A percentile compares a stretch with the other conserved stretches of the same genome.
phyloP scores from a whole-genome alignment of 345 rosid genomes.

The Microthlaspi erraticum region DNA sequence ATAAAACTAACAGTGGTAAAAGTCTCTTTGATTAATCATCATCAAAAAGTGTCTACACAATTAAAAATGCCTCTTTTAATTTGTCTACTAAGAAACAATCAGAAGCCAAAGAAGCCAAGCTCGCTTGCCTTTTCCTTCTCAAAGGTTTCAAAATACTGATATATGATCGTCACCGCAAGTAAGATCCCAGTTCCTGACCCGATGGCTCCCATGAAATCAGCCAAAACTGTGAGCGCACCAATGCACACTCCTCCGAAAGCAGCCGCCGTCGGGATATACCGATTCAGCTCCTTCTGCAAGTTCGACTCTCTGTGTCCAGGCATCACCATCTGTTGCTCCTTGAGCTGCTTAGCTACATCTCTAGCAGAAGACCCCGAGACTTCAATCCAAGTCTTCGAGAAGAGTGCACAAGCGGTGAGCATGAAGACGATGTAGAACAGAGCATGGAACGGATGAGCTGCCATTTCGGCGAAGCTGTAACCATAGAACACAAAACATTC shows the following conservation, averaged over 20 bases:
- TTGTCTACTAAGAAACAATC: not conserved
- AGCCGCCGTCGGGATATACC: conserved; percentile 81
- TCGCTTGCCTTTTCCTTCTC: conserved; percentile 83
- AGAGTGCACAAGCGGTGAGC: conserved; percentile 77
- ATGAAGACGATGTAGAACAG: conserved; percentile 75
- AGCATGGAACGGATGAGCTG: conserved; percentile 80
- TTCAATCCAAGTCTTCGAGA: conserved; percentile 85
- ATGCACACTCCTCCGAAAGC: conserved; percentile 84
- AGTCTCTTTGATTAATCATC: no score
- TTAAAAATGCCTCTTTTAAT: no score
- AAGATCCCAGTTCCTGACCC: conserved; percentile 82
- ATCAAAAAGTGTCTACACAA: no score
- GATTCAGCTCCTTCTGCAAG: conserved; percentile 71
- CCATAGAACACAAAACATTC: not conserved
- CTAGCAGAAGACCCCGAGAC: conserved; percentile 81
- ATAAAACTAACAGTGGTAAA: no score
- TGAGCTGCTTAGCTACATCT: conserved; percentile 85
- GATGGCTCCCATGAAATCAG: conserved; percentile 84
- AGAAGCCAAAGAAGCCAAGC: conserved; percentile 80
- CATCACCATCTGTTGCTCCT: conserved; percentile 95
- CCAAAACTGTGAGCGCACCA: conserved; percentile 74
- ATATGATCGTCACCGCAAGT: conserved; percentile 73
- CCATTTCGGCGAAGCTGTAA: conserved; percentile 71
- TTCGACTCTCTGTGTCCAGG: conserved; percentile 77
- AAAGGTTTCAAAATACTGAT: conserved; percentile 72